Evolutionary conservation across 192 early-diverging fungal species (phyloP), one percentile per base, ranked within the genome.

Genomic region (Gigaspora rosea): DNA sequence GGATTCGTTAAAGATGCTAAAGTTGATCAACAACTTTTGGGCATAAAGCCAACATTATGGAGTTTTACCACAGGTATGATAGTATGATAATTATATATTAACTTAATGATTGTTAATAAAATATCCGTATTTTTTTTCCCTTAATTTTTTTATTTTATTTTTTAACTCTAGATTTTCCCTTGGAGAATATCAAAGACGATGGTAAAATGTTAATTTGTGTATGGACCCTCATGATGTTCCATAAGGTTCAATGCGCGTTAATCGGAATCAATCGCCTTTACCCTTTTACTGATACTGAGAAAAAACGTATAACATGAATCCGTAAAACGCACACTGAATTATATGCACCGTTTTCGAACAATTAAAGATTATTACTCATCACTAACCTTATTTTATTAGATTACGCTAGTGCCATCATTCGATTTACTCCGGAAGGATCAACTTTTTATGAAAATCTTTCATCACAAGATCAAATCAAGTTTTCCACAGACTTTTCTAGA

Each of bases 51-150:
- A 71, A 54, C 20, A 5, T 18, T 9, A 9, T 71, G 70, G 70
- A 71, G 16, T 52, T 71, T 71, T 71, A 71, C 22, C 18, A 71
- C 50, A 16, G 11, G 20, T 16, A 22, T 71, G 4, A 22, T 35
- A n/a, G n/a, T n/a, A n/a, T n/a, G n/a, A n/a, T 56, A n/a, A 56
- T 27, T 27, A 27, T 27, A 27, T 56, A n/a, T 13, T 12, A n/a
- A 15, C 18, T 18, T 4, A 5, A 15, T 5, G 9, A 15, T 51
- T 13, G 50, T 51, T 51, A 51, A 52, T 52, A 9, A 52, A 5
- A 27, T 27, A 27, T 27, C 0, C 27, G 27, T 27, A 27, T 27
- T 27, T 27, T 27, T n/a, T 41, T 41, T 41, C 41, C 41, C 2
- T 6, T 27, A 27, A 27, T 27, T 41, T 41, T 41, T 41, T 41